phyloP scores from a whole-genome alignment of 306 rosid species.

The Vachellia pachyceras region DNA sequence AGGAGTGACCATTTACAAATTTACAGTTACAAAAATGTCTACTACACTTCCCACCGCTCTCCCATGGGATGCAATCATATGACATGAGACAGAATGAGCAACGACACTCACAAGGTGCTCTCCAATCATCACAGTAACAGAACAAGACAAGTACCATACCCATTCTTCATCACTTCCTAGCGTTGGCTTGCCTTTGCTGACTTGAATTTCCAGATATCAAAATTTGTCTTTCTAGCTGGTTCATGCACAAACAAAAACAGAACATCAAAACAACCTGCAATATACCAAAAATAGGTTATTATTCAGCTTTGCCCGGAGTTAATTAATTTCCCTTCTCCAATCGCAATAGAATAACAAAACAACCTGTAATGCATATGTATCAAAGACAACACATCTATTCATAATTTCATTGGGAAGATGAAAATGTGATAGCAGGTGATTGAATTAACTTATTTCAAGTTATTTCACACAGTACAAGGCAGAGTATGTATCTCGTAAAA shows the following conservation, averaged over 20 bases:
- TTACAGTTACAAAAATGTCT: background rate
- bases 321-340: background rate
- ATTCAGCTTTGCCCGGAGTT: background rate
- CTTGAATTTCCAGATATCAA: background rate
- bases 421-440: background rate
- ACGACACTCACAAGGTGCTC: background rate
- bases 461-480: too few species aligned
- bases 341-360: background rate
- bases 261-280: background rate
- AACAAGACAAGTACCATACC: background rate
- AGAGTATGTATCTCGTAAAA: too few species aligned
- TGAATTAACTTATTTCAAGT: too few species aligned
- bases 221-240: background rate
- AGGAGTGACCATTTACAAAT: background rate
- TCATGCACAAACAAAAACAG: background rate
- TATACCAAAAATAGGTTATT: background rate
- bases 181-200: background rate
- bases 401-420: background rate
- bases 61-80: background rate
- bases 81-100: background rate
- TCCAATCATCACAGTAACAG: background rate
- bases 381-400: background rate
- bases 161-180: background rate
- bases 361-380: background rate
- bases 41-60: background rate